Evolutionary conservation across 2,329 filamentous ascomycete genomes (phyloP), one percentile per base, ranked within the genome.

Genomic region (Fusarium coffeatum): DNA sequence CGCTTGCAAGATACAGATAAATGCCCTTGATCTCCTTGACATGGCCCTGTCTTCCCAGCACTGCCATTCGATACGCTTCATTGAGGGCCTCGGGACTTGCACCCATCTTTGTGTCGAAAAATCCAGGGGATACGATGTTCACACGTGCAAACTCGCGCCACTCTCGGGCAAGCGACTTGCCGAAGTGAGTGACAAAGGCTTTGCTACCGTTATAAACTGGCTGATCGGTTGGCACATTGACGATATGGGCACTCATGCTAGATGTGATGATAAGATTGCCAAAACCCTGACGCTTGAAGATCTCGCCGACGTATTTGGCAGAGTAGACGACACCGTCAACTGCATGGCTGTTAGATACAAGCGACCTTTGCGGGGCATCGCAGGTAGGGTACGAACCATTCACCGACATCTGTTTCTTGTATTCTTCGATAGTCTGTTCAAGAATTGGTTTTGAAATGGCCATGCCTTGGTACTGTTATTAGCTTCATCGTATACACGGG

Each of bases 21-120:
- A 85, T 77, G 8, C 87, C 88, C 83, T 90, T 90, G 68, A 90
- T 81, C 81, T 90, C 89, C 81, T 88, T 89, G 6, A 88, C 87
- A 73, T 90, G 85, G 27, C 86, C 88, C 66, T 89, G 84, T 64
- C 88, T 84, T 40, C 87, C 84, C 18, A 87, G 71, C 3, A 80
- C 79, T 1, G 85, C 79, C 85, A 88, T 87, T 2, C 83, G 74
- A 46, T 83, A 80, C 2, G 80, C 83, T 72, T 87, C 85, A 20
- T 86, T 82, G 10, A 83, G 66, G 4, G 80, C 79, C 4, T 59
- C 45, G 0, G 81, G 79, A 18, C 81, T 77, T 1, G 85, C 85
- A 0, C 85, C 84, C 80, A 88, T 86, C 69, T 55, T 71, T 1
- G 86, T 88, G 56, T 87, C 81, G 69, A 88, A 86, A 76, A 86